Percentiles rank a stretch among this genome's conserved stretches.
Evolutionary conservation across 2,329 filamentous ascomycete species (phyloP).

Genomic region (Monilinia fructicola): DNA sequence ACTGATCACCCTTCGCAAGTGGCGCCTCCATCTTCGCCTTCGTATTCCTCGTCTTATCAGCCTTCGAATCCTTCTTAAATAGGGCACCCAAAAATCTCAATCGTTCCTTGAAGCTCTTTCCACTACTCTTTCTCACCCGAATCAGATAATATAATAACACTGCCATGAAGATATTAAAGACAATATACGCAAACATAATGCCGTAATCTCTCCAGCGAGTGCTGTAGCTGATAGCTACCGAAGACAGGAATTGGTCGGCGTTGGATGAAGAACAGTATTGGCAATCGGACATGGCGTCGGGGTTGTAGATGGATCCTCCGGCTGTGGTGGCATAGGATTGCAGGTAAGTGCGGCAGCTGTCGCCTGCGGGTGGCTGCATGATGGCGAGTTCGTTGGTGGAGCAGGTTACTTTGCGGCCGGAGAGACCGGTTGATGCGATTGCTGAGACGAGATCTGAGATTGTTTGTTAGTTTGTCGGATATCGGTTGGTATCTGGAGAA

Average conservation of each 20-base stretch:
- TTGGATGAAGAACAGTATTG: constrained; percentile 58
- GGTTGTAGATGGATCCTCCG: constrained; percentile 56
- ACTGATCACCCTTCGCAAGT: constrained; percentile 22
- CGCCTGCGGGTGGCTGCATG: constrained; percentile 59
- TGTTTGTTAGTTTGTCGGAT: constrained; percentile 36
- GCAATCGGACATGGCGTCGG: constrained; percentile 51
- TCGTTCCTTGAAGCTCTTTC: constrained; percentile 25
- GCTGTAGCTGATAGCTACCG: constrained; percentile 52
- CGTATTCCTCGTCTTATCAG: constrained; percentile 33
- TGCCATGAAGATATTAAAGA: constrained; percentile 55
- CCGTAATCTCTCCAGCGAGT: constrained; percentile 70
- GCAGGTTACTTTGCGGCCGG: constrained; percentile 65
- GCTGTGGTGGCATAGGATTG: constrained; percentile 47
- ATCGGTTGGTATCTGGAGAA: background rate
- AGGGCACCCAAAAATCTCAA: constrained; percentile 25
- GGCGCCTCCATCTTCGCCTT: constrained; percentile 24
- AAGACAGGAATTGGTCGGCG: constrained; percentile 51
- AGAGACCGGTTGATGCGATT: constrained; percentile 71
- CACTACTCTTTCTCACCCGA: constrained; percentile 39
- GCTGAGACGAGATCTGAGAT: constrained; percentile 65
- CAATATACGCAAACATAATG: constrained; percentile 57
- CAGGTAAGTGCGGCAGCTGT: constrained; percentile 62
- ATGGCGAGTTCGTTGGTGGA: constrained; percentile 65
- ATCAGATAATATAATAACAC: constrained; percentile 54
- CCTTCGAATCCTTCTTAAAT: constrained; percentile 28